Evolutionary conservation across 768 basidiomycete species (phyloP).

Genomic region (Podaxis sp.): DNA sequence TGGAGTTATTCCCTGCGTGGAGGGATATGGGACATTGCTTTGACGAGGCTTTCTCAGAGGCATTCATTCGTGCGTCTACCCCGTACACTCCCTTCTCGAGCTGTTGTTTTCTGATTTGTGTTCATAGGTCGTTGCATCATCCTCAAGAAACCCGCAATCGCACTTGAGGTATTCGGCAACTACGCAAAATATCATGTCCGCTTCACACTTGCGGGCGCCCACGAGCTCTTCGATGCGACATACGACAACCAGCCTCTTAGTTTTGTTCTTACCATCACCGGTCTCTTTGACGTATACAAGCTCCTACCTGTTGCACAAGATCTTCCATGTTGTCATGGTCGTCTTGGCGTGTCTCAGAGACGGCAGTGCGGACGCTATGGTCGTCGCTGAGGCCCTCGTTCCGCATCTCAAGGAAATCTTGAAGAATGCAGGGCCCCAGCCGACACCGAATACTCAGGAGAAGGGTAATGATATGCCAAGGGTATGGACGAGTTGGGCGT

Average conservation of each 20-base stretch:
- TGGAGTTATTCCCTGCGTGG: constrained; percentile 50
- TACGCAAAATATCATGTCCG: constrained; percentile 59
- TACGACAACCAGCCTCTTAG: constrained; percentile 46
- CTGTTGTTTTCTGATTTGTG: background rate
- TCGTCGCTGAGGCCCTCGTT: constrained; percentile 43
- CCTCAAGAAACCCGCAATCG: constrained; percentile 52
- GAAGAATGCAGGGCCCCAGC: constrained; percentile 11
- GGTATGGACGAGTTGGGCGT: constrained; percentile 30
- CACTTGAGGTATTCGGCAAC: constrained; percentile 60
- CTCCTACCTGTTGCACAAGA: constrained; percentile 57
- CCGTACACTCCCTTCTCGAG: background rate
- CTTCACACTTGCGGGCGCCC: constrained; percentile 52
- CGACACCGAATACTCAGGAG: constrained; percentile 9
- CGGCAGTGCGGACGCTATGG: constrained; percentile 33
- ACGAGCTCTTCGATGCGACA: constrained; percentile 57
- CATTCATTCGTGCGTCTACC: constrained; percentile 52
- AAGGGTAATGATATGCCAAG: constrained; percentile 20
- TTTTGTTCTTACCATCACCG: constrained; percentile 48
- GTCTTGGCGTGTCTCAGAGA: constrained; percentile 54
- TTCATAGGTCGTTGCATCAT: constrained; percentile 60
- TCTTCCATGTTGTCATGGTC: constrained; percentile 55
- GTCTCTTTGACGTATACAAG: constrained; percentile 54
- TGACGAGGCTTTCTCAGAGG: constrained; percentile 38
- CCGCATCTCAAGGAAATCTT: constrained; percentile 33
- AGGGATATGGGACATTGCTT: constrained; percentile 43